Percentiles rank a stretch among this genome's conserved stretches.
These are phyloP conservation scores for Backusella circina DNA, from an alignment of 192 early-diverging fungal species.

Conservation along the genomic window DNA sequence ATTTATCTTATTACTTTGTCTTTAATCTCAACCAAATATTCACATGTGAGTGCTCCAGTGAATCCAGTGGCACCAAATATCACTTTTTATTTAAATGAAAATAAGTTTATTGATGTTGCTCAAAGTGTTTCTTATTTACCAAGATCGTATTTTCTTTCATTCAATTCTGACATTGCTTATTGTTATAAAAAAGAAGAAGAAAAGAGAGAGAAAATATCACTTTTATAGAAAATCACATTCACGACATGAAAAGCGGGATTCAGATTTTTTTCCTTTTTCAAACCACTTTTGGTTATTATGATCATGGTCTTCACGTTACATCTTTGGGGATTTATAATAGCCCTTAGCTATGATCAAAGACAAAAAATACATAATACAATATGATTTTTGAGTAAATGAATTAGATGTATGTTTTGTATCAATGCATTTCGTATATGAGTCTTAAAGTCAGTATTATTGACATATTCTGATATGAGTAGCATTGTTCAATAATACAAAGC, in stretches of 20 bases:
- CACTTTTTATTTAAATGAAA: constrained; percentile 9
- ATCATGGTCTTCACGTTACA: background rate
- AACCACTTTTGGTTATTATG: background rate
- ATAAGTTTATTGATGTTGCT: background rate
- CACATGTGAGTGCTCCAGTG: constrained; percentile 68
- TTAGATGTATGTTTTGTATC: too few species aligned
- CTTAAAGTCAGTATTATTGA: too few species aligned
- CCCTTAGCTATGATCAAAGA: background rate
- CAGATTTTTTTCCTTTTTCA: background rate
- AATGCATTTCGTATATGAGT: too few species aligned
- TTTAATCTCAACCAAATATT: constrained; percentile 44
- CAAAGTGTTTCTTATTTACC: background rate
- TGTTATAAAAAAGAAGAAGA: background rate
- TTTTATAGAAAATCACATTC: background rate
- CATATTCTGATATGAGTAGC: too few species aligned
- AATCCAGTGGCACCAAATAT: constrained; percentile 83
- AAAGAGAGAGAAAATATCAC: background rate
- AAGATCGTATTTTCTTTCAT: constrained; percentile 12
- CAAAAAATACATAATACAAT: background rate
- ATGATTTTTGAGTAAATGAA: too few species aligned
- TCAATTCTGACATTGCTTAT: constrained; percentile 3
- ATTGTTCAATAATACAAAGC: background rate
- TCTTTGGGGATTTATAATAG: background rate
- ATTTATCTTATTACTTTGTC: background rate
- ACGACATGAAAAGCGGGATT: background rate